phyloP scores from a whole-genome alignment of 164 flowering plant genomes.

The Nelumbo lutea region DNA sequence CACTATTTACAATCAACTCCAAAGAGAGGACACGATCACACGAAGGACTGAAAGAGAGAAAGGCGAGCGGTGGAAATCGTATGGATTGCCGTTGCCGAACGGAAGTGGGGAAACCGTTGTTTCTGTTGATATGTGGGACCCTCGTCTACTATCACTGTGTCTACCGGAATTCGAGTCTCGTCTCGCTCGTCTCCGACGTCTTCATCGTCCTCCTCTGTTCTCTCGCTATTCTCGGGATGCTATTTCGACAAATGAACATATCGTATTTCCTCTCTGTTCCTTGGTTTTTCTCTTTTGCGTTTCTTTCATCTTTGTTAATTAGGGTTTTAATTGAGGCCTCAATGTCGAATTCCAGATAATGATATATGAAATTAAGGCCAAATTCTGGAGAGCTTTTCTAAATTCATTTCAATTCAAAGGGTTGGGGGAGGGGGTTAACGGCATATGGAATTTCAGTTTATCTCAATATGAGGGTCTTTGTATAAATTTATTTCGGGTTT shows the following conservation, averaged over 20 bases:
- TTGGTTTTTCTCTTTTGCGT: neutral
- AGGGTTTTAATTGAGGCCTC: neutral
- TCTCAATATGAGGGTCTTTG: too few species aligned
- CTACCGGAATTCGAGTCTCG: constrained; percentile 58
- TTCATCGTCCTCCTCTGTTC: constrained; percentile 96
- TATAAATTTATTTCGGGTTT: too few species aligned
- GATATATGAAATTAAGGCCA: neutral
- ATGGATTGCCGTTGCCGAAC: constrained; percentile 18
- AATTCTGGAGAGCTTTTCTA: neutral
- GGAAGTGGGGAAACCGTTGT: constrained; percentile 60
- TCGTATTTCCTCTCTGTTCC: constrained; percentile 30
- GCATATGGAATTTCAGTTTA: too few species aligned
- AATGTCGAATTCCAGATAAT: neutral
- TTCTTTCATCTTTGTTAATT: neutral
- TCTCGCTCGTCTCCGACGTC: constrained; percentile 83
- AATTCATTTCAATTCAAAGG: neutral
- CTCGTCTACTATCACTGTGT: constrained; percentile 93
- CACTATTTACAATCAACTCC: too few species aligned
- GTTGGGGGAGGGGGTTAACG: too few species aligned
- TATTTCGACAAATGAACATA: constrained; percentile 92
- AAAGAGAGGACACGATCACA: too few species aligned
- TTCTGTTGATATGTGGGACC: constrained; percentile 58
- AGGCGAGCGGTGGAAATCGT: neutral
- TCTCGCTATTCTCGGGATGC: constrained; percentile 94
- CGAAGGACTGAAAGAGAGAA: neutral